Evolutionary conservation across 2,329 filamentous ascomycete genomes (phyloP).

Genomic region (Sclerotinia sclerotiorum): DNA sequence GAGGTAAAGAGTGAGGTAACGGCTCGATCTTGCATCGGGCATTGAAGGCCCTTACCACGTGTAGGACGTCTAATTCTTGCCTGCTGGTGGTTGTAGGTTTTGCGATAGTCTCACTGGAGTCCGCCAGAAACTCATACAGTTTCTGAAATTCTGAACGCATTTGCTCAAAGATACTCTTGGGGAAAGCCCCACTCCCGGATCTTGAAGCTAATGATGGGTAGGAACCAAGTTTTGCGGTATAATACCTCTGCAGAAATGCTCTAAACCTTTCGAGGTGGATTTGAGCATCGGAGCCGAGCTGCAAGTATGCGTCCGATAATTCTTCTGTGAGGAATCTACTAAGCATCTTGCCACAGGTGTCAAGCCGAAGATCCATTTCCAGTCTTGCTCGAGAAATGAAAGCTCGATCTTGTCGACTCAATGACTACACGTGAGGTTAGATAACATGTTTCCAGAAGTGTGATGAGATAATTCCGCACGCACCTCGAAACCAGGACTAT

Average conservation of each 20-base stretch:
- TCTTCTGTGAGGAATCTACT: conserved; percentile 70
- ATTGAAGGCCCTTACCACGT: conserved; percentile 68
- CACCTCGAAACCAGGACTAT: conserved; percentile 61
- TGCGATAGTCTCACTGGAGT: conserved; percentile 50
- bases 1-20: conserved; percentile 64
- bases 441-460: not conserved
- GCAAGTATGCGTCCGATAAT: conserved; percentile 64
- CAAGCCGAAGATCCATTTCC: conserved; percentile 65
- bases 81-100: conserved; percentile 53
- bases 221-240: conserved; percentile 65
- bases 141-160: conserved; percentile 71
- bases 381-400: conserved; percentile 61
- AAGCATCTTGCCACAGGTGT: conserved; percentile 57
- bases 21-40: conserved; percentile 56
- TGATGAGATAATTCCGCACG: conserved; percentile 35
- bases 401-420: conserved; percentile 57
- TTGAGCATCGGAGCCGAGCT: conserved; percentile 58
- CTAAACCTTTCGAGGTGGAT: conserved; percentile 73
- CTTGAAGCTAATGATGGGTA: conserved; percentile 59
- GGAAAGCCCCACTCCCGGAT: conserved; percentile 47
- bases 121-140: conserved; percentile 70
- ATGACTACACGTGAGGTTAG: conserved; percentile 43
- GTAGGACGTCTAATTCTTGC: conserved; percentile 69
- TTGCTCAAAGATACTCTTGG: conserved; percentile 55
- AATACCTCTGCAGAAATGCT: conserved; percentile 65